Evolutionary conservation across 495 filamentous ascomycete genomes (phyloP).

Genomic region (Tuber brumale): DNA sequence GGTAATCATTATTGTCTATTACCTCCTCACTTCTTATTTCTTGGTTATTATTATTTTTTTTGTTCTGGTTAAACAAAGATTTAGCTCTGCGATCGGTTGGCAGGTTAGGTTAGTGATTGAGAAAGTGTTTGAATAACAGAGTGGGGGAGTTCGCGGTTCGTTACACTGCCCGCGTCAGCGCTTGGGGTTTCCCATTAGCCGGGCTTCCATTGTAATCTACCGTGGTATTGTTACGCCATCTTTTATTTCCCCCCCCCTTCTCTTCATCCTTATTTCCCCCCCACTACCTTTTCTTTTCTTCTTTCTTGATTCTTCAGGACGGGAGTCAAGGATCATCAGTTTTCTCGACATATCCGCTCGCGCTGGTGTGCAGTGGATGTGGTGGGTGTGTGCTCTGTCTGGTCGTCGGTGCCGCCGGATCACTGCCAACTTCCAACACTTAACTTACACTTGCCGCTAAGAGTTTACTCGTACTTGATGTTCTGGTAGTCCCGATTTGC

Average conservation of each 20-base stretch:
- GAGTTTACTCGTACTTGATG: not conserved
- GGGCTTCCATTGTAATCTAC: not conserved
- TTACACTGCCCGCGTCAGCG: not conserved
- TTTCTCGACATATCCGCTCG: not conserved
- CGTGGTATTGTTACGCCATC: not conserved
- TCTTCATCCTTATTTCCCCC: not conserved
- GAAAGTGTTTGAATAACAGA: not conserved
- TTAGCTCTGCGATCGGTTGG: not conserved
- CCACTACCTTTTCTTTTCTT: not conserved
- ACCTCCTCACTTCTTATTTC: not conserved
- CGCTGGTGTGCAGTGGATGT: not conserved
- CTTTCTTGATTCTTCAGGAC: not conserved
- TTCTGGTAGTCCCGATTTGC: not conserved
- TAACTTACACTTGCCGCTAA: not conserved
- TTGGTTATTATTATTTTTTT: not conserved
- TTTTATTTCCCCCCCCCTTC: not conserved
- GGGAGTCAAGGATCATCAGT: not conserved
- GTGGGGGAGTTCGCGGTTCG: not conserved
- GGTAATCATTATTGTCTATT: not conserved
- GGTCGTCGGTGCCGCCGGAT: not conserved
- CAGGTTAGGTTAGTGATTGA: not conserved
- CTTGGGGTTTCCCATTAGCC: not conserved
- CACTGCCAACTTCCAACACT: not conserved
- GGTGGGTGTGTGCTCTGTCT: not conserved
- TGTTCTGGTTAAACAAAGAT: not conserved